These are phyloP conservation scores for Pleurotus platypus DNA, from an alignment of 768 basidiomycete genomes.

Conservation along the genomic window DNA sequence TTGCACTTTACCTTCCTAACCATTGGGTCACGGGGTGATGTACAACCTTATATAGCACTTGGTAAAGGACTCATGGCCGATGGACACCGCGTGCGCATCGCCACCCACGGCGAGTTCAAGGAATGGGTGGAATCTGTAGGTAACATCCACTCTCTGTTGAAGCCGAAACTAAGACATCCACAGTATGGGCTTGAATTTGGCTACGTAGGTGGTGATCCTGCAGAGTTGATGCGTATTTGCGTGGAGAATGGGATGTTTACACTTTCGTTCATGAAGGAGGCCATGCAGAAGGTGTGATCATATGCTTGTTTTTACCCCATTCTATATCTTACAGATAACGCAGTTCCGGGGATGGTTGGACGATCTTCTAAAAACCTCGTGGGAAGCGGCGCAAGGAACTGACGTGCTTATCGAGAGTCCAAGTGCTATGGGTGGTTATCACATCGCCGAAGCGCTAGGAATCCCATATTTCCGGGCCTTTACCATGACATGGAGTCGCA, in stretches of 20 bases:
- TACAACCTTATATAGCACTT: slow-evolving; percentile 96
- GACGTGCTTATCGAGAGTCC: slow-evolving; percentile 95
- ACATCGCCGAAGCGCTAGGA: slow-evolving; percentile 90
- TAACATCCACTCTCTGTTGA: slow-evolving; percentile 12
- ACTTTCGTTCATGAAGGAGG: slow-evolving; percentile 91
- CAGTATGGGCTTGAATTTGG: slow-evolving; percentile 97
- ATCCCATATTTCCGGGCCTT: slow-evolving; percentile 96
- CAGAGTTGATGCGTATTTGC: slow-evolving; percentile 96
- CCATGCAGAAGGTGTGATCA: slow-evolving; percentile 68
- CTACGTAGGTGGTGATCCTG: slow-evolving; percentile 94
- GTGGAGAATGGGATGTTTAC: slow-evolving; percentile 98
- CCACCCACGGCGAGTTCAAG: slow-evolving; percentile 92
- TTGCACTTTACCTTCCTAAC: slow-evolving; percentile 93
- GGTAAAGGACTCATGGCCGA: slow-evolving; percentile 88
- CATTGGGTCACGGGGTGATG: slow-evolving; percentile 95
- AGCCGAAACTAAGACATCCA: slow-evolving; percentile 5
- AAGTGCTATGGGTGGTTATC: slow-evolving; percentile 95
- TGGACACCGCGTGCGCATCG: slow-evolving; percentile 87
- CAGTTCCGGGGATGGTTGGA: slow-evolving; percentile 98
- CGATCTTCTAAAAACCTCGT: slow-evolving; percentile 90
- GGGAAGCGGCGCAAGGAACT: slow-evolving; percentile 94
- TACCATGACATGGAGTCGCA: slow-evolving; percentile 97
- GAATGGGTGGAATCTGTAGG: slow-evolving; percentile 94
- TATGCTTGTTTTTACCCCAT: not conserved
- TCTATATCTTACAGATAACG: slow-evolving; percentile 6